phyloP scores from a whole-genome alignment of 208 protist species.

The Leishmania arabica region DNA sequence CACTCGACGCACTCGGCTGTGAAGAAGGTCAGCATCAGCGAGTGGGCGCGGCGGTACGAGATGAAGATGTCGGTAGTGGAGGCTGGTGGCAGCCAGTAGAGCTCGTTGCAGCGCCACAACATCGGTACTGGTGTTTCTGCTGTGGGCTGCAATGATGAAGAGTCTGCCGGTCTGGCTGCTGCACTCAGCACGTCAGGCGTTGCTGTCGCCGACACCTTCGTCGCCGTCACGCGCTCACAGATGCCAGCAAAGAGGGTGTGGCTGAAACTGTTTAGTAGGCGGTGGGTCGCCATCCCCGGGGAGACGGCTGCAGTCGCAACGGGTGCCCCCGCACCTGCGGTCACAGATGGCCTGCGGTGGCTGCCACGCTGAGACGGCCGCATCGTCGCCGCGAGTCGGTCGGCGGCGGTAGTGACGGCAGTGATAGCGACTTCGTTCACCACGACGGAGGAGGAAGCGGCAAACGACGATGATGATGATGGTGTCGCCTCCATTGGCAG shows the following conservation, averaged over 20 bases:
- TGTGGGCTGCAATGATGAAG: background rate
- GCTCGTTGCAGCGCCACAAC: constrained; percentile 28
- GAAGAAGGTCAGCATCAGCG: constrained; percentile 38
- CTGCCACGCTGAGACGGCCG: background rate
- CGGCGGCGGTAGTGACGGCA: background rate
- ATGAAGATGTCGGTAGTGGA: constrained; percentile 43
- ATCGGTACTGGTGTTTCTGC: background rate
- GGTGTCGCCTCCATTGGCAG: constrained; percentile 8
- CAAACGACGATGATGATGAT: background rate
- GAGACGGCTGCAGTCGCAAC: background rate
- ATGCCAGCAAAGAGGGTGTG: constrained; percentile 59
- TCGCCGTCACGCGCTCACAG: constrained; percentile 19
- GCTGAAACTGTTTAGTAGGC: constrained; percentile 72
- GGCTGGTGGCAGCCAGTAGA: constrained; percentile 34
- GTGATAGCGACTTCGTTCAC: background rate
- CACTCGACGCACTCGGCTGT: constrained; percentile 27
- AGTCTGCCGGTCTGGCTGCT: background rate
- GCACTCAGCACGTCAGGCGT: background rate
- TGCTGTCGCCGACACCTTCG: background rate
- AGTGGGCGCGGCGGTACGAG: constrained; percentile 35
- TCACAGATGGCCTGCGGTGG: background rate
- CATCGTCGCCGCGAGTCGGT: background rate
- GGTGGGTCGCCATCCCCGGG: constrained; percentile 55
- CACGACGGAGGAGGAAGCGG: background rate
- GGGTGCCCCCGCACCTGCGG: background rate